Evolutionary conservation across 2,329 filamentous ascomycete species (phyloP).

Genomic region (Dactylellina drechsleri): DNA sequence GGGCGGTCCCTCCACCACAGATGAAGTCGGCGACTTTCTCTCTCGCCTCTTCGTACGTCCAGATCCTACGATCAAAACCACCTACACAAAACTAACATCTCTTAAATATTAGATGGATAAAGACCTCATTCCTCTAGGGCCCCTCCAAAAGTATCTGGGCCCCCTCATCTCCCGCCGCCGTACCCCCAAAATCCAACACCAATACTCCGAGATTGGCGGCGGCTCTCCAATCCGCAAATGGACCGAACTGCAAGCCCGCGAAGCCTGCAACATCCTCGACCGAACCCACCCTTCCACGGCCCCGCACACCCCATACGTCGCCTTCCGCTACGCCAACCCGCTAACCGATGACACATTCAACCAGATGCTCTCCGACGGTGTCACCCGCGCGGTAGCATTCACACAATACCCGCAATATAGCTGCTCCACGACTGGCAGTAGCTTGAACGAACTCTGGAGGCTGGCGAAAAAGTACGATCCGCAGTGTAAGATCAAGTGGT

Average conservation of each 20-base stretch:
- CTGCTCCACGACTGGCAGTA: slow-evolving; percentile 95
- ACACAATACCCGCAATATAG: slow-evolving; percentile 99
- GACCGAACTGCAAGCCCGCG: slow-evolving; percentile 91
- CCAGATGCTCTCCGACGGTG: slow-evolving; percentile 83
- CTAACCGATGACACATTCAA: slow-evolving; percentile 94
- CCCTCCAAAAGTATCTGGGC: slow-evolving; percentile 88
- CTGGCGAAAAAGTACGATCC: slow-evolving; percentile 79
- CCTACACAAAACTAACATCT: background rate
- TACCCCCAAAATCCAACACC: slow-evolving; percentile 95
- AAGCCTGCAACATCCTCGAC: slow-evolving; percentile 98
- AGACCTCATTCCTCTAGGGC: slow-evolving; percentile 94
- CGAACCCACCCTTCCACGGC: slow-evolving; percentile 89
- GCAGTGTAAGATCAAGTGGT: slow-evolving; percentile 86
- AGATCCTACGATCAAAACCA: background rate
- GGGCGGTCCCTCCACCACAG: slow-evolving; percentile 89
- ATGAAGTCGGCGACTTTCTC: slow-evolving; percentile 88
- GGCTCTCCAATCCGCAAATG: slow-evolving; percentile 98
- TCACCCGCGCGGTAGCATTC: slow-evolving; percentile 93
- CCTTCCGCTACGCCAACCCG: slow-evolving; percentile 93
- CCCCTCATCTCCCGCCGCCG: slow-evolving; percentile 84
- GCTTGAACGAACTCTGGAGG: slow-evolving; percentile 93
- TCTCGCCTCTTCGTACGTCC: slow-evolving; percentile 85
- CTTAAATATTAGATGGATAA: slow-evolving; percentile 75
- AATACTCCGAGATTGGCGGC: slow-evolving; percentile 93
- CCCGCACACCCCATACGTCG: slow-evolving; percentile 96